A percentile compares a stretch with the other conserved stretches of the same genome.
Conservation (phyloP, 169 alveolate species). For the Plasmodium coatneyi region DNA sequence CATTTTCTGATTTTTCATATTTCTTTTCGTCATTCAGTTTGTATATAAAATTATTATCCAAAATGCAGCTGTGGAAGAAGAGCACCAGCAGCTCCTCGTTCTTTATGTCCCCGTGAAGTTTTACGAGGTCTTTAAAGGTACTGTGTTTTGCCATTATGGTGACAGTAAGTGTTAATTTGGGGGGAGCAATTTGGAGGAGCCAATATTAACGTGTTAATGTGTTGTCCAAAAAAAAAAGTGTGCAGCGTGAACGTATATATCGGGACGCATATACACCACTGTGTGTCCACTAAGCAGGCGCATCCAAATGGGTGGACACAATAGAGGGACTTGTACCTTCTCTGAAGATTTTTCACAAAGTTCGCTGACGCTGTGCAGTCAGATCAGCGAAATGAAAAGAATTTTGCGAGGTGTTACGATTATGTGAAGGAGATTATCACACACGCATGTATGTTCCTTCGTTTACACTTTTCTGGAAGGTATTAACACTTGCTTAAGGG, state of each 20-base stretch:
- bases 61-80: constrained; percentile 44
- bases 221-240: neutral
- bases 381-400: neutral
- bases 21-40: constrained; percentile 24
- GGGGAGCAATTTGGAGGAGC: neutral
- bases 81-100: constrained; percentile 52
- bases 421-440: neutral
- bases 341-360: neutral
- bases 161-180: neutral
- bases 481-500: neutral
- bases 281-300: neutral
- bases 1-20: neutral
- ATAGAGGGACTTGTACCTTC: neutral
- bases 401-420: neutral
- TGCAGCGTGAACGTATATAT: neutral
- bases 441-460: neutral
- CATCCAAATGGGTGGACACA: neutral
- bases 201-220: neutral
- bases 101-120: constrained; percentile 14
- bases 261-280: neutral
- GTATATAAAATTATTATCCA: constrained; percentile 34
- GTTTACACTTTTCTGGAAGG: neutral
- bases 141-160: constrained; percentile 10
- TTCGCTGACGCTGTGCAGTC: neutral
- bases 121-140: constrained; percentile 40